Percentiles rank a stretch among this genome's conserved stretches.
phyloP scores from a whole-genome alignment of 129 eudicot genomes.

The Saussurea involucrata region DNA sequence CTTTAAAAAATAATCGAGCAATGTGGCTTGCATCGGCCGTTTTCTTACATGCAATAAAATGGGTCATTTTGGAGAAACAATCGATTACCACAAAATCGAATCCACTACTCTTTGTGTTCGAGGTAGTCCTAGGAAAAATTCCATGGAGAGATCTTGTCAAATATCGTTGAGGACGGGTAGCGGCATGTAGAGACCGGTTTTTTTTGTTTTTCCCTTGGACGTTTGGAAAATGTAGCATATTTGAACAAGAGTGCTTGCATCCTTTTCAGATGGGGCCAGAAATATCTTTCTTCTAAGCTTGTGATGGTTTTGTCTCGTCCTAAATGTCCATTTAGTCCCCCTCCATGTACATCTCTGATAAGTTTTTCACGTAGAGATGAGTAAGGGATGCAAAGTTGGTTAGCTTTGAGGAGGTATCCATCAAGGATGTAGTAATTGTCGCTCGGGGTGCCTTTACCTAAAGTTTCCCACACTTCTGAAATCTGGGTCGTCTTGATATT shows the following conservation, averaged over 20 bases:
- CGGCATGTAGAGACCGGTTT: not conserved
- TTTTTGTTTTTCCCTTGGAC: not conserved
- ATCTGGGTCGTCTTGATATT: too few species aligned
- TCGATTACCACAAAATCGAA: not conserved
- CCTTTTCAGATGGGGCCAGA: not conserved
- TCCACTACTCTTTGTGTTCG: not conserved
- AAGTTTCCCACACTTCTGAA: too few species aligned
- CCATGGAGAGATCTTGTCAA: slow-evolving; percentile 9
- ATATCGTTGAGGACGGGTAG: not conserved
- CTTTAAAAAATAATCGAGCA: too few species aligned
- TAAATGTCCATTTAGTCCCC: not conserved
- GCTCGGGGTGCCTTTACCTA: too few species aligned
- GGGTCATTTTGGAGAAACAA: not conserved
- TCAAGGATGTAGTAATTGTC: too few species aligned
- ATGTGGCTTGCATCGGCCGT: too few species aligned
- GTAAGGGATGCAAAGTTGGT: too few species aligned
- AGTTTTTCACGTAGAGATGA: too few species aligned
- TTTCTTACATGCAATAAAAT: not conserved
- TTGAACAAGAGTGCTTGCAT: not conserved
- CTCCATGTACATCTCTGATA: too few species aligned
- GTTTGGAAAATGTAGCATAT: not conserved
- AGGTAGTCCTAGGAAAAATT: not conserved
- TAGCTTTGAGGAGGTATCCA: too few species aligned
- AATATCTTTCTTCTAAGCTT: not conserved
- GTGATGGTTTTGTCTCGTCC: not conserved